A percentile compares a stretch with the other conserved stretches of the same genome.
Conservation (phyloP, 2,329 filamentous ascomycete species). For the Colletotrichum camelliae region DNA sequence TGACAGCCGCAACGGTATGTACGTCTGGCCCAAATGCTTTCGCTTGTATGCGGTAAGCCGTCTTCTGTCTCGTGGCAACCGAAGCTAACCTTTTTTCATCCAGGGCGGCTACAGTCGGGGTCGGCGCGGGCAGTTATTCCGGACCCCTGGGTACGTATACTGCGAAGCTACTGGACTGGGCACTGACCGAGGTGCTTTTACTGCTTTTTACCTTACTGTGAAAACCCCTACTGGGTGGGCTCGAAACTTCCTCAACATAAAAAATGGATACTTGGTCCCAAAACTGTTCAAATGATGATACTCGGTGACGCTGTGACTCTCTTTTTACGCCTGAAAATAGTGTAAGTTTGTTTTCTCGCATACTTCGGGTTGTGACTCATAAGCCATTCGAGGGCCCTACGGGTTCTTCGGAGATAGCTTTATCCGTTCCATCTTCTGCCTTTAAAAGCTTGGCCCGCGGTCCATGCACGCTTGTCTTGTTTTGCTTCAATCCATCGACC, state of each 20-base stretch:
- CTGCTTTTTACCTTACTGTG: too few relatives aligned
- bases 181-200: not conserved
- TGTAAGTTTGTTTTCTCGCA: too few relatives aligned
- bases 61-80: too few relatives aligned
- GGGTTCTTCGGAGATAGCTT: not conserved
- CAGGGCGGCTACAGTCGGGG: too few relatives aligned
- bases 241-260: not conserved
- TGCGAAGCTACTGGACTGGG: not conserved
- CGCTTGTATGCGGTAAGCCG: not conserved
- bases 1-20: not conserved
- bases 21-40: not conserved
- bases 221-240: not conserved
- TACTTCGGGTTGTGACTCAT: not conserved
- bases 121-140: not conserved
- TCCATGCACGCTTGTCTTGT: not conserved
- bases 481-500: not conserved
- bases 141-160: not conserved
- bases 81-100: too few relatives aligned
- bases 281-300: too few relatives aligned
- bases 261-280: too few relatives aligned
- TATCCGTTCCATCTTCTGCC: not conserved
- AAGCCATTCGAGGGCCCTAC: not conserved
- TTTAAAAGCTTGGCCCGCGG: not conserved
- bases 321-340: too few relatives aligned
- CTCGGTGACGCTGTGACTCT: too few relatives aligned